Conservation (phyloP, 176 grass and related monocot genomes). For the Chrysopogon serrulatus region DNA sequence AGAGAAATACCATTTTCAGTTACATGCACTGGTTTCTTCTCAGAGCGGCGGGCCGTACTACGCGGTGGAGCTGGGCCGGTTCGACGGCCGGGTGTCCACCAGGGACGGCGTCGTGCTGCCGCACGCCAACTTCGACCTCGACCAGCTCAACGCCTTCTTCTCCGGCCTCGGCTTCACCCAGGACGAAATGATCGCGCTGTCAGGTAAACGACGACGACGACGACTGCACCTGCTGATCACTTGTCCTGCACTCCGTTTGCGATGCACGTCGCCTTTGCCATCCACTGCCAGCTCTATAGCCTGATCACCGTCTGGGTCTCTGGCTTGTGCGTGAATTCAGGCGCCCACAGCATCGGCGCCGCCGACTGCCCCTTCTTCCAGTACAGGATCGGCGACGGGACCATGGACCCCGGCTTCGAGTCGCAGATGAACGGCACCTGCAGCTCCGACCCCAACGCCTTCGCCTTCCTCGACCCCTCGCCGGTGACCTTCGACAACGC, state of each 20-base stretch:
- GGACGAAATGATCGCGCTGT: constrained; percentile 48
- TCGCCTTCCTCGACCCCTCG: constrained; percentile 25
- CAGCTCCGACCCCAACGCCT: neutral
- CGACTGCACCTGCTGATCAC: neutral
- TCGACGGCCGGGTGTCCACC: constrained; percentile 41
- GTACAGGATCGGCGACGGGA: constrained; percentile 32
- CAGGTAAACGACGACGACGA: constrained; percentile 1
- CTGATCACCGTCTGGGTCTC: no score
- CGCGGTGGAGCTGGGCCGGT: constrained; percentile 44
- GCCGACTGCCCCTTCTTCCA: constrained; percentile 42
- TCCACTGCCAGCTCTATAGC: no score
- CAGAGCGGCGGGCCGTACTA: constrained; percentile 52
- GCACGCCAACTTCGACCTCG: constrained; percentile 32
- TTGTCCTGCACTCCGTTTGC: neutral
- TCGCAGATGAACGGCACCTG: constrained; percentile 15
- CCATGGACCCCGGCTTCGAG: constrained; percentile 15
- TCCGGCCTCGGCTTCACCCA: constrained; percentile 25
- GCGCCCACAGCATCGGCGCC: constrained; percentile 38
- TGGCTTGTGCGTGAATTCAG: constrained; percentile 27
- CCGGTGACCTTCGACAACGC: constrained; percentile 38
- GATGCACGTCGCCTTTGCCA: neutral
- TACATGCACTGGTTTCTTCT: neutral
- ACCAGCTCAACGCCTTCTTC: constrained; percentile 44
- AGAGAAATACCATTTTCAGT: neutral
- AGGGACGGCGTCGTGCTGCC: constrained; percentile 38